Percentiles rank a stretch among this genome's conserved stretches.
These are phyloP conservation scores for Heterococcus sp. DNA, from an alignment of 108 stramenopile species.

Conservation along the genomic window DNA sequence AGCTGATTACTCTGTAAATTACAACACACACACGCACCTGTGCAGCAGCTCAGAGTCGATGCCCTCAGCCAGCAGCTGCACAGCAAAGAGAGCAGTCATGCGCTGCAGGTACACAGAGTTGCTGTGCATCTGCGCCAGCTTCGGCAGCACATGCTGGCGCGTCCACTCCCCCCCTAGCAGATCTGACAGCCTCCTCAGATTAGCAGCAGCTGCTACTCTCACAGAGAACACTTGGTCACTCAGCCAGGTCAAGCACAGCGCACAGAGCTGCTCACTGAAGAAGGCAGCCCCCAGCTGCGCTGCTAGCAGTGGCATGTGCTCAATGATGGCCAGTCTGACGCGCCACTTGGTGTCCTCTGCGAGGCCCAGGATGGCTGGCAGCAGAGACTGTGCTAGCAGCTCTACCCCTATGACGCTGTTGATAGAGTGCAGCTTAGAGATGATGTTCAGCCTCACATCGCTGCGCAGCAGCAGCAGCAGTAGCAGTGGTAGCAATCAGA, in stretches of 20 bases:
- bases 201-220: constrained; percentile 80
- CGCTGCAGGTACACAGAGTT: constrained; percentile 76
- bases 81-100: constrained; percentile 84
- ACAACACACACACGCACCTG: neutral
- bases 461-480: neutral
- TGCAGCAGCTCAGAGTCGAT: constrained; percentile 62
- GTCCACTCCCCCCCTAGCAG: constrained; percentile 93
- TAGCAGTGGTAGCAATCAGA: neutral
- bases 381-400: constrained; percentile 79
- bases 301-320: constrained; percentile 86
- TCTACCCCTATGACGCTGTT: constrained; percentile 92
- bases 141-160: constrained; percentile 73
- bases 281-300: constrained; percentile 83
- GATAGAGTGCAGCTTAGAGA: constrained; percentile 80
- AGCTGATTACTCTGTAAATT: neutral
- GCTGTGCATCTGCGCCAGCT: constrained; percentile 69
- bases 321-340: constrained; percentile 89
- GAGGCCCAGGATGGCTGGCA: constrained; percentile 92
- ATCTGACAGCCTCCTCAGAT: constrained; percentile 72
- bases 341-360: constrained; percentile 95
- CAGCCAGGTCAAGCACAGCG: constrained; percentile 87
- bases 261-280: constrained; percentile 74
- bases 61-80: constrained; percentile 67
- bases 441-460: constrained; percentile 82
- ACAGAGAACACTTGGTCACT: constrained; percentile 87